phyloP scores from a whole-genome alignment of 371 early-diverging fungal genomes.

The Apophysomyces variabilis region DNA sequence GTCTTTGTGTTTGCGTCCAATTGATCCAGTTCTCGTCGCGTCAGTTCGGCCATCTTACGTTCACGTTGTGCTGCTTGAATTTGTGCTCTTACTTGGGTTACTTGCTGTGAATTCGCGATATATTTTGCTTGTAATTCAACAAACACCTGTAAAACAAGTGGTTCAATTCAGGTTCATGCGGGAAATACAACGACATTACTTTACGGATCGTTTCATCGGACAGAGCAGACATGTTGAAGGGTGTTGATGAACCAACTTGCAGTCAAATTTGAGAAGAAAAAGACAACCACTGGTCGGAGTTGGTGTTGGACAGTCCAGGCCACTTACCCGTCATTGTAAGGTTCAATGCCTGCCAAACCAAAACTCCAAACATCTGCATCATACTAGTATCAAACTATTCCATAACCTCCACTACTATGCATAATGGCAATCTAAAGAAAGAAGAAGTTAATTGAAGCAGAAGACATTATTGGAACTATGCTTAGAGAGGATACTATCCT shows the following conservation, averaged over 20 bases:
- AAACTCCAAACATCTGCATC: too few relatives aligned
- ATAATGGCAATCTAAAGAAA: too few relatives aligned
- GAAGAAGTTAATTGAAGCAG: too few relatives aligned
- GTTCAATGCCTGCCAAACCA: too few relatives aligned
- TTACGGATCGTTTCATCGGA: conserved; percentile 55
- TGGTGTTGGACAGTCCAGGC: not conserved
- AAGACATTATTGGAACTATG: too few relatives aligned
- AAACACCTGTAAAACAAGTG: conserved; percentile 49
- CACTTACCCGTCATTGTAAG: too few relatives aligned
- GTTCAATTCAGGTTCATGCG: not conserved
- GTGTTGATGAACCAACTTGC: not conserved
- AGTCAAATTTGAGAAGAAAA: not conserved
- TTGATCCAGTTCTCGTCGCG: conserved; percentile 70
- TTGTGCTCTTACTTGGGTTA: conserved; percentile 70
- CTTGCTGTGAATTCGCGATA: conserved; percentile 67
- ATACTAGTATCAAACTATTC: too few relatives aligned
- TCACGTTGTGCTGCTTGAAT: conserved; percentile 72
- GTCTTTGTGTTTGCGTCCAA: conserved; percentile 63
- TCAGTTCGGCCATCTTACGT: conserved; percentile 72
- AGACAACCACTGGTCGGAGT: not conserved
- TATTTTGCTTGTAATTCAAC: conserved; percentile 67
- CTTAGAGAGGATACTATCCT: too few relatives aligned
- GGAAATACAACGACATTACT: conserved; percentile 17
- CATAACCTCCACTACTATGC: too few relatives aligned
- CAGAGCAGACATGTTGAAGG: conserved; percentile 41